Base-by-base conservation (phyloP, 768 basidiomycete genomes). In the Panellus pusillus region DNA sequence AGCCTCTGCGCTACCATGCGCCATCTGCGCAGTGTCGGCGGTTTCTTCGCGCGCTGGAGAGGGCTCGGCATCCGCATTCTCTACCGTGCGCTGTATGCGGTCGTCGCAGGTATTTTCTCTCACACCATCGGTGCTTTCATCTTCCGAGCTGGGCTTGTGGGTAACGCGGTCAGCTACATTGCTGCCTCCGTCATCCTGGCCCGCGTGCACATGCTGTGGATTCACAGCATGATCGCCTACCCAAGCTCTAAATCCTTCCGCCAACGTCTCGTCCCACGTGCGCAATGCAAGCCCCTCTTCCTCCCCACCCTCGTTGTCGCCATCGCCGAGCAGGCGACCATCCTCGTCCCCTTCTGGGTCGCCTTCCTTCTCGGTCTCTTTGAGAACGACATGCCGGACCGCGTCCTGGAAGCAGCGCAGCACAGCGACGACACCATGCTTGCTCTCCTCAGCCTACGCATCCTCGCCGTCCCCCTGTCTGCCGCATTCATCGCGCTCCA, bases 11-110 rank as follows among this genome's bases (percentile, higher is more conserved):
- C 18, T 3, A 53, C 52, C n/a, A 42, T 53, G 40, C 52, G 52
- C 39, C 52, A 35, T 29, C 29, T 53, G 39, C 52, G 45, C 31
- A 19, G 39, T 29, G 52, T 36, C 46, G 52, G 52, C 40, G 52
- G 52, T 31, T 42, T 47, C 52, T 20, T 19, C 12, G 52, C 52
- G 18, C 40, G 52, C 46, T 53, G 52, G 52, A 47, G 45, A 35
- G 52, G 52, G 20, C 20, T 42, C 31, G 40, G 52, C 31, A 12
- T 47, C 45, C 8, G 13, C 32, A 28, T 47, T 1, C 45, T 46
- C 28, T 47, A 52, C 31, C 6, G 27, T 44, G 7, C 42, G 1
- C 39, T 39, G 7, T 15, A 36, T 17, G 31, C 31, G 17, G 15
- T 53, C 1, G n/a, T 53, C 45, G 31, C 38, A 19, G 15, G 13